Base-by-base conservation (phyloP, 257 asterid species). In the Penstemon eatonii region DNA sequence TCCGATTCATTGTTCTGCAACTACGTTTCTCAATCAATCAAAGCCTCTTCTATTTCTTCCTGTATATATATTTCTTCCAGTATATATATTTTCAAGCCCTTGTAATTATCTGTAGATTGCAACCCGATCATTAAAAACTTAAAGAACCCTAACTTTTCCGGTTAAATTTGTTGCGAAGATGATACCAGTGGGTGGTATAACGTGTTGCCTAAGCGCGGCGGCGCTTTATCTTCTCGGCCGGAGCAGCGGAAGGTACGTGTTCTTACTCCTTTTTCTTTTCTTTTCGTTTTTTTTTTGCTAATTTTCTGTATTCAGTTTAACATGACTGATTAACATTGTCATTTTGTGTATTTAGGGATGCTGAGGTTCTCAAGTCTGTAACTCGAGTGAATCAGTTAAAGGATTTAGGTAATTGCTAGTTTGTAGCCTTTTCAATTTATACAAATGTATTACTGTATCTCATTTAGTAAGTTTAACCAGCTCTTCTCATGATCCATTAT, bases 151-250 rank as follows among this genome's bases (percentile, higher is more conserved):
- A 12, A 54, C 56, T 11, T 44, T 58, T 54, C 42, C 45, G 37
- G 37, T 19, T 10, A 62, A 65, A 39, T 44, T 63, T 13, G 65
- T 46, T 13, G 49, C 42, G 36, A 41, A 57, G 77, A 92, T 92
- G 96, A 87, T 80, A 64, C 96, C 97, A 11, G 81, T 95, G 77
- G 93, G 93, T 40, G 99, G 99, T 69, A 66, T 94, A 47, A 71
- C 96, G 65, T 94, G 97, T 79, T 91, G 99, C 81, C 76, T 94
- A 63, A 81, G 99, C 72, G 99, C 96, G 6, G 96, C 96, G 3
- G 99, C 97, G 61, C 96, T 94, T 59, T 94, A 91, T 83, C 89
- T 94, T 71, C 96, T 94, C 61, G 96, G 99, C 9, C 81, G 97
- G 82, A 89, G 96, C 78, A 91, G 95, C 65, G 97, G 97, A 75